Base-by-base conservation (phyloP, 352 stramenopile species). In the Pythium utonaiense region DNA sequence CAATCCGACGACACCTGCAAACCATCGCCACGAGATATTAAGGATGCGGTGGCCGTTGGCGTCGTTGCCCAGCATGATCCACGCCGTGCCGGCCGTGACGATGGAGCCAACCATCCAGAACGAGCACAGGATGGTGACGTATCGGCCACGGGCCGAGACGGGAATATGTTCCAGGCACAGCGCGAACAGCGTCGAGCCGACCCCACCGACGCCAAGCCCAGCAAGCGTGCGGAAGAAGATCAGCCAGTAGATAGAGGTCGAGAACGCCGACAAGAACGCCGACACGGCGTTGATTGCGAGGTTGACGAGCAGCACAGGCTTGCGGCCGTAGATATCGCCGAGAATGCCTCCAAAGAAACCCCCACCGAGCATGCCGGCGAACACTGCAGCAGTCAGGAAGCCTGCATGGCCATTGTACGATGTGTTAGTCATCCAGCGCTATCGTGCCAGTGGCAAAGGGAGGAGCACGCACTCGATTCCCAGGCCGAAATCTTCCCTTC, bases 61-160 rank as follows among this genome's bases (percentile, higher is more conserved):
- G 57, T 80, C 72, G 40, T 90, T 93, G 56, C 79, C 80, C 27
- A 93, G 67, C 75, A 97, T 89, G 31, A 96, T 55, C 89, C 89
- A 97, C 22, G 88, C 89, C 3, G 80, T 85, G 17, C 70, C 81
- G 8, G 85, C 88, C 0, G 89, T 94, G 55, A 88, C 56, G 34
- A 97, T 77, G 2, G 85, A 86, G 7, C 90, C 90, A 13, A 97
- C 65, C 86, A 96, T 96, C 90, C 90, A 97, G 70, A 96, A 97
- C 6, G 78, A 91, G 57, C 89, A 95, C 45, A 97, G 73, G 55
- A 93, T 80, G 14, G 86, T 96, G 16, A 97, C 68, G 54, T 90
- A 94, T 25, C 82, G 74, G 13, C 86, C 88, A 25, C 88, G 77
- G 14, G 74, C 71, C 2, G 71, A 72, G 16, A 85, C 71, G 0